Conservation (phyloP, 257 asterid species). For the Voacanga thouarsii region DNA sequence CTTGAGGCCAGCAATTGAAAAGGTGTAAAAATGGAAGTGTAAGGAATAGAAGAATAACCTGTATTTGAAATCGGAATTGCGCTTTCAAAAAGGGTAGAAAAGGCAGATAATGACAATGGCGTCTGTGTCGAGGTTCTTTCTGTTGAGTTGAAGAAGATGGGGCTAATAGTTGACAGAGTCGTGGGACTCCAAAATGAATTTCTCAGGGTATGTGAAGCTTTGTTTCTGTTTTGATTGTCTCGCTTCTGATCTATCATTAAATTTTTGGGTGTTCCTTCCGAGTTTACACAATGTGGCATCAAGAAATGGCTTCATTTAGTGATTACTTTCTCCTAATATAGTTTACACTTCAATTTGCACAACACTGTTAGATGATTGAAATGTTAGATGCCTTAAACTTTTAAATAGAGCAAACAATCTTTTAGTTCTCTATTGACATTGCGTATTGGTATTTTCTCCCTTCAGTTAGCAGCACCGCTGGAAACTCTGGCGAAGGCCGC, state of each 20-base stretch:
- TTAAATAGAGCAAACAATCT: not conserved
- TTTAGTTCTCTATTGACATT: not conserved
- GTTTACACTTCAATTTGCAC: not conserved
- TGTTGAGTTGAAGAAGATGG: constrained; percentile 54
- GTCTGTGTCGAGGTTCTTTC: constrained; percentile 66
- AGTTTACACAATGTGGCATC: not conserved
- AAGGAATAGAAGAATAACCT: constrained; percentile 46
- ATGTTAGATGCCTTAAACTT: not conserved
- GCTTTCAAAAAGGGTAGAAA: constrained; percentile 50
- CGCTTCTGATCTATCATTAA: not conserved
- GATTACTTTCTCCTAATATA: not conserved
- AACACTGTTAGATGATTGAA: not conserved
- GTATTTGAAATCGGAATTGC: constrained; percentile 76
- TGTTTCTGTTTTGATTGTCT: not conserved
- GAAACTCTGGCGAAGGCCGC: constrained; percentile 77
- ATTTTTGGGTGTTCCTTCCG: not conserved
- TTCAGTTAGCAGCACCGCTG: constrained; percentile 77
- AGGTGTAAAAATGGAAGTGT: constrained; percentile 51
- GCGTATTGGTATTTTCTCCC: constrained; percentile 4
- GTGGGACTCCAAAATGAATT: constrained; percentile 78
- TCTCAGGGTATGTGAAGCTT: constrained; percentile 50
- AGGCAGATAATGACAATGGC: constrained; percentile 26
- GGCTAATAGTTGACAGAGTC: constrained; percentile 70
- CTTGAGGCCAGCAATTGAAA: constrained; percentile 16
- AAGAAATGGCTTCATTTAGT: not conserved